Evolutionary conservation across 257 asterid genomes (phyloP).

Genomic region (Craterostigma plantagineum): DNA sequence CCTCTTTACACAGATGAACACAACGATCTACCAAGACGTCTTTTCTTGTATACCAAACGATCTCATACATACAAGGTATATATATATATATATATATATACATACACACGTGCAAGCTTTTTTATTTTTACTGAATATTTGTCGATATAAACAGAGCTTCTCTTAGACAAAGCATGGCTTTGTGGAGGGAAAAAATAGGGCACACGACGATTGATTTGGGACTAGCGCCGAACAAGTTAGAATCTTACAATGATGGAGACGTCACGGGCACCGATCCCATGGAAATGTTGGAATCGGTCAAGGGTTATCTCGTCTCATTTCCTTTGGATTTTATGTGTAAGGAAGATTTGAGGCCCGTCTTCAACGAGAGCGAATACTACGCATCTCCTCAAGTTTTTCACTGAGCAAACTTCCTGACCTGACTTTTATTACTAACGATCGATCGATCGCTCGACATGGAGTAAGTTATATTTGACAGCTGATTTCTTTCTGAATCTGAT

Average conservation of each 20-base stretch:
- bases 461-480: no score
- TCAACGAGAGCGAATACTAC: slow-evolving; percentile 88
- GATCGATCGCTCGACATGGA: no score
- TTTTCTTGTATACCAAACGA: slow-evolving; percentile 86
- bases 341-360: slow-evolving; percentile 88
- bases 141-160: slow-evolving; percentile 31
- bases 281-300: slow-evolving; percentile 56
- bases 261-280: slow-evolving; percentile 50
- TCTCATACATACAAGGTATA: slow-evolving; percentile 87
- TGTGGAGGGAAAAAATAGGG: slow-evolving; percentile 62
- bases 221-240: slow-evolving; percentile 56
- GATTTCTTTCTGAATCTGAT: no score
- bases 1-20: slow-evolving; percentile 50
- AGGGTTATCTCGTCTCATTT: slow-evolving; percentile 87
- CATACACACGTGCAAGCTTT: slow-evolving; percentile 9
- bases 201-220: slow-evolving; percentile 81
- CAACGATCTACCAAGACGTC: slow-evolving; percentile 79
- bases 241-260: slow-evolving; percentile 53
- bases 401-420: no score
- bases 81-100: no score
- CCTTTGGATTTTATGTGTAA: slow-evolving; percentile 83
- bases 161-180: slow-evolving; percentile 67
- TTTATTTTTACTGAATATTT: slow-evolving; percentile 1
- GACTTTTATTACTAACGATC: no score
- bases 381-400: slow-evolving; percentile 94